These are phyloP conservation scores for Byssochlamys sp. DNA, from an alignment of 2,329 filamentous ascomycete genomes.

Conservation along the genomic window DNA sequence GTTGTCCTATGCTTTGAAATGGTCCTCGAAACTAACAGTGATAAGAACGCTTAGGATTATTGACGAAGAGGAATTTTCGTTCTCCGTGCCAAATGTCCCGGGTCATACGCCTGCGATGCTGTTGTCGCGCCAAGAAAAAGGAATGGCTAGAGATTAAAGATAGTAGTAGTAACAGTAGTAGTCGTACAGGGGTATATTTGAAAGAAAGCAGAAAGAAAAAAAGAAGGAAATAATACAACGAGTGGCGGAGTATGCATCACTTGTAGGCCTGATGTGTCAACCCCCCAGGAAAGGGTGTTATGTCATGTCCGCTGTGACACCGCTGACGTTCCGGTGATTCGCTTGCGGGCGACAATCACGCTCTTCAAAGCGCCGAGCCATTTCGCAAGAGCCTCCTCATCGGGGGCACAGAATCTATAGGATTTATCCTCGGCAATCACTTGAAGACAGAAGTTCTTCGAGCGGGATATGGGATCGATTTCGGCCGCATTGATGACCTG, in stretches of 20 bases:
- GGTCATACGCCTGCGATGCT: not conserved
- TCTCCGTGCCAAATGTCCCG: too few relatives aligned
- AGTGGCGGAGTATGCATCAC: not conserved
- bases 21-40: not conserved
- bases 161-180: not conserved
- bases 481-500: slow-evolving; percentile 84
- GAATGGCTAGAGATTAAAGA: not conserved
- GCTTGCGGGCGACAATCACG: slow-evolving; percentile 30
- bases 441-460: slow-evolving; percentile 79
- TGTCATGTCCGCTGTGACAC: not conserved
- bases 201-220: slow-evolving; percentile 4
- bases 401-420: slow-evolving; percentile 63
- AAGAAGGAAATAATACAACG: not conserved
- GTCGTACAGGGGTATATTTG: slow-evolving; percentile 8
- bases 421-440: slow-evolving; percentile 88
- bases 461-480: slow-evolving; percentile 75
- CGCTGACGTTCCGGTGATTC: slow-evolving; percentile 15
- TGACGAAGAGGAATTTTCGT: too few relatives aligned
- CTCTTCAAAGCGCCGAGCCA: slow-evolving; percentile 90
- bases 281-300: not conserved
- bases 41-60: not conserved
- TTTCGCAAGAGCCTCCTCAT: slow-evolving; percentile 72
- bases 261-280: not conserved
- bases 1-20: not conserved
- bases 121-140: slow-evolving; percentile 3